Base-by-base conservation (phyloP, 1,139 yeast species). In the Zygosaccharomyces sapae region DNA sequence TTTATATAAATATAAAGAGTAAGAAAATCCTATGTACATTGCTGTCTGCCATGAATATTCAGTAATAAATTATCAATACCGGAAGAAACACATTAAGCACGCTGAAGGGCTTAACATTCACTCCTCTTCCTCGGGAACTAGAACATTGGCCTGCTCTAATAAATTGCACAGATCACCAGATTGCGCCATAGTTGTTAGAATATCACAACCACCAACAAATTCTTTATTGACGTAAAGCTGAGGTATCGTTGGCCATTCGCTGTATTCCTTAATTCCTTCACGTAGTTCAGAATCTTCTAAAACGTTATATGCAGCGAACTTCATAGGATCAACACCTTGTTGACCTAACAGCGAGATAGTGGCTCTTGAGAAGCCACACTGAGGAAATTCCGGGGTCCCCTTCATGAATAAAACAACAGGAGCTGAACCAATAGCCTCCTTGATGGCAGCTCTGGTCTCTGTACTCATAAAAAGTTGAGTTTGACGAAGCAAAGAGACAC, bases 331-430 rank as follows among this genome's bases (percentile, higher is more conserved):
- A 29, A 94, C 97, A 48, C 98, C 98, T 66, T 90, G 95, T 66
- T 89, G 94, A 16, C 98, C 97, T 54, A 94, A 76, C 43, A 89
- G 79, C 65, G 88, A 94, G 57, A 94, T 90, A 13, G 97, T 87
- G 45, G 96, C 95, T 62, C 96, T 80, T 5, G 97, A 89, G 64
- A 94, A 94, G 1, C 99, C 98, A 74, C 99, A 92, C 62, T 89
- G 95, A 27, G 99, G 99, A 50, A 86, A 88, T 62, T 90, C 97
- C 1, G 99, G 99, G 1, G 98, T 94, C 8, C 96, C 96, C 65
- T 87, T 87, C 96, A 87, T 87, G 72, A 90, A 90, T 29, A 94
- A 75, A 8, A 94, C 98, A 10, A 92, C 97, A 13, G 96, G 96
- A 1, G 97, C 94, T n/a, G 95, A 81, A 3, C 70, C 73, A 25